These are phyloP conservation scores for Coix lacrymajobi DNA, from an alignment of 176 grass and related monocot species.

Conservation along the genomic window DNA sequence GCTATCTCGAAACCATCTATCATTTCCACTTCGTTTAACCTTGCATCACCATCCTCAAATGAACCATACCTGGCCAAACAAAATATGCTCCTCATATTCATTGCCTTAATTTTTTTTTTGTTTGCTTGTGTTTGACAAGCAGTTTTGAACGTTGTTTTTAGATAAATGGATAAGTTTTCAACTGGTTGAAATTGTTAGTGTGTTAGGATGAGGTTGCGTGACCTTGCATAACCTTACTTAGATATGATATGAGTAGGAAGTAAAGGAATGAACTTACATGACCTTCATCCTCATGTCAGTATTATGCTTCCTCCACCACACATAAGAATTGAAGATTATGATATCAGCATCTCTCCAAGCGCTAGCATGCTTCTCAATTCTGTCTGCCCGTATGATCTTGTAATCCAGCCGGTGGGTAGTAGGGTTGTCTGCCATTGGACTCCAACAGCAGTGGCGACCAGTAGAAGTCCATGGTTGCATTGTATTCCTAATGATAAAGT, in stretches of 20 bases:
- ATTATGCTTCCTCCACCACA: constrained; percentile 92
- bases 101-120: not conserved
- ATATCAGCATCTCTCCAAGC: constrained; percentile 69
- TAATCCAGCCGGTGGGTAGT: constrained; percentile 50
- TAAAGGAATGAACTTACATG: not conserved
- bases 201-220: not conserved
- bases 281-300: constrained; percentile 76
- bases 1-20: constrained; percentile 61
- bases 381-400: constrained; percentile 57
- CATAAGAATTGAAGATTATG: constrained; percentile 90
- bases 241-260: not conserved
- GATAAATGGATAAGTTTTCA: not conserved
- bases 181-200: not conserved
- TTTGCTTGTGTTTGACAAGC: not conserved
- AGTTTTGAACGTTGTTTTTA: too few species aligned
- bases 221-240: not conserved
- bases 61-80: constrained; percentile 49
- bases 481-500: constrained; percentile 52
- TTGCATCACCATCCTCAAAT: constrained; percentile 56
- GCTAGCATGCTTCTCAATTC: constrained; percentile 63
- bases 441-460: constrained; percentile 85
- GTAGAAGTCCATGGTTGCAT: constrained; percentile 89
- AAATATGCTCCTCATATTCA: not conserved
- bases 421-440: constrained; percentile 77
- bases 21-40: constrained; percentile 68